These are phyloP conservation scores for Vicia faba DNA, from an alignment of 306 rosid genomes.

Conservation along the genomic window DNA sequence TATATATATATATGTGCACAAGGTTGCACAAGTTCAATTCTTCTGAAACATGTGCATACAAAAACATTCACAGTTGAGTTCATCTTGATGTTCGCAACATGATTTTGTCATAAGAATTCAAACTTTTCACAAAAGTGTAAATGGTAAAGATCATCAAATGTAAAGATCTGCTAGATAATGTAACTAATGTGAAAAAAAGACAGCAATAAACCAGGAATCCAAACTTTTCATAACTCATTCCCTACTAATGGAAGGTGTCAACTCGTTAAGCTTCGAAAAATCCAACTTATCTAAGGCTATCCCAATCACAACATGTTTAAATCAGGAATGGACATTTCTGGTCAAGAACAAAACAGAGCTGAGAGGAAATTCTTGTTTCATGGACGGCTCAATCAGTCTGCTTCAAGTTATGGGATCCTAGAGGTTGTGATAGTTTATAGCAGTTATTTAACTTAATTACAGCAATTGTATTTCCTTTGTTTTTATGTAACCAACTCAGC, in stretches of 20 bases:
- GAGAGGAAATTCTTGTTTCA: no score
- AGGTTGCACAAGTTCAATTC: constrained; percentile 21
- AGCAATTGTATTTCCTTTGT: not conserved
- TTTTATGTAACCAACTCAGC: not conserved
- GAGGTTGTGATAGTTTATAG: not conserved
- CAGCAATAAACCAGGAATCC: constrained; percentile 17
- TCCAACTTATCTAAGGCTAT: not conserved
- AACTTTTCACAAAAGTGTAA: not conserved
- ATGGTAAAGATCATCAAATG: constrained; percentile 18
- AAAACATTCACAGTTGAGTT: constrained; percentile 1
- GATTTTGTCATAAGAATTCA: constrained; percentile 15
- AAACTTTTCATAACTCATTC: constrained; percentile 10
- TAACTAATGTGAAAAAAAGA: not conserved
- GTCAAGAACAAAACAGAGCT: no score
- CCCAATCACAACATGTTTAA: constrained; percentile 4
- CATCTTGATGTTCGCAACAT: not conserved
- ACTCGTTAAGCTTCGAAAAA: not conserved
- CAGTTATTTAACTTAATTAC: no score
- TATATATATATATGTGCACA: not conserved
- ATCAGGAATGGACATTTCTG: no score
- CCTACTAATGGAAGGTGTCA: constrained; percentile 16
- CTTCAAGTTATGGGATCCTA: not conserved
- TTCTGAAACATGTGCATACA: not conserved
- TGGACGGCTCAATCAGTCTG: not conserved
- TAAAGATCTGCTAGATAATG: not conserved